phyloP scores from a whole-genome alignment of 2,329 filamentous ascomycete species.

The Peltaster fructicola region DNA sequence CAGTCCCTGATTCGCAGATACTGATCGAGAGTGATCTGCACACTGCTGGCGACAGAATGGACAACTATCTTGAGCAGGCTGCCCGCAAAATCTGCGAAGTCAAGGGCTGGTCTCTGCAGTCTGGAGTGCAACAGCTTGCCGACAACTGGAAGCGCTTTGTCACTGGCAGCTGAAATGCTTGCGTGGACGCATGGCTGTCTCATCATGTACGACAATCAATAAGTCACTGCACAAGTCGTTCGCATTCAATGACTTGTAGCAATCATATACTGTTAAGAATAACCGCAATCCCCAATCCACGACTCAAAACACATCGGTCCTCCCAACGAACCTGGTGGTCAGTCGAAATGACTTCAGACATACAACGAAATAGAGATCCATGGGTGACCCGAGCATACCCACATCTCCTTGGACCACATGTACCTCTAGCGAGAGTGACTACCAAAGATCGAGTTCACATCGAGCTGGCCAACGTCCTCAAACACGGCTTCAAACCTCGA shows the following conservation, averaged over 20 bases:
- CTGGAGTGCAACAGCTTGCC: slow-evolving; percentile 50
- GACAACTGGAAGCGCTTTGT: slow-evolving; percentile 65
- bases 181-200: slow-evolving; percentile 3
- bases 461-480: too few species aligned
- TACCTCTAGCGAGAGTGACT: too few species aligned
- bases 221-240: slow-evolving; percentile 1
- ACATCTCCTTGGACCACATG: too few species aligned
- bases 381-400: too few species aligned
- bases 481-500: too few species aligned
- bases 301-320: too few species aligned
- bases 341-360: not conserved
- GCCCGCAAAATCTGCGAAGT: slow-evolving; percentile 58
- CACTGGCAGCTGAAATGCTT: slow-evolving; percentile 39
- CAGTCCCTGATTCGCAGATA: slow-evolving; percentile 59
- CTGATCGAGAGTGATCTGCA: slow-evolving; percentile 86
- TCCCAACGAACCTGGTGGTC: too few species aligned
- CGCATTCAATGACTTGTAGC: too few species aligned
- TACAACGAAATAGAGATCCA: too few species aligned
- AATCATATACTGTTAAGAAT: too few species aligned
- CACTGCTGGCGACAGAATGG: slow-evolving; percentile 65
- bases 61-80: slow-evolving; percentile 55
- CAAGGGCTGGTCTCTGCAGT: slow-evolving; percentile 58
- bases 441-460: too few species aligned
- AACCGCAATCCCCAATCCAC: too few species aligned
- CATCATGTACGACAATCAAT: slow-evolving; percentile 1